Evolutionary conservation across 1,284 basidiomycete species (phyloP).

Genomic region (Ceratobasidium sp.): DNA sequence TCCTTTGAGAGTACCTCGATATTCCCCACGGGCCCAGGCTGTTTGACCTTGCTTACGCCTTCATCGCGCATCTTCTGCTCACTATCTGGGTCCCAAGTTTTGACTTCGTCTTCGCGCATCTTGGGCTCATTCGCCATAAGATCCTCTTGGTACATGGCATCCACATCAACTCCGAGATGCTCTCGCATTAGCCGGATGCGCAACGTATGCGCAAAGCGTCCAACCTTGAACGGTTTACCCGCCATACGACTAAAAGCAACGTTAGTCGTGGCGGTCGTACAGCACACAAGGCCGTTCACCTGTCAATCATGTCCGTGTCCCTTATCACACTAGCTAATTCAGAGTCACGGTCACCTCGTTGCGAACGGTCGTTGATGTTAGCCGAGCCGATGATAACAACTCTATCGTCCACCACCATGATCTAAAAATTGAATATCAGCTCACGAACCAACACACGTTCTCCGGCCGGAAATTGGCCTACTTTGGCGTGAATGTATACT

Average conservation of each 20-base stretch:
- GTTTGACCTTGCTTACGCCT: slow-evolving; percentile 59
- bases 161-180: slow-evolving; percentile 95
- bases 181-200: slow-evolving; percentile 96
- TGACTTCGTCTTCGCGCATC: slow-evolving; percentile 67
- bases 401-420: slow-evolving; percentile 96
- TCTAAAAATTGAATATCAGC: slow-evolving; percentile 53
- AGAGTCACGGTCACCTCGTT: slow-evolving; percentile 96
- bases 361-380: slow-evolving; percentile 98
- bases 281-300: slow-evolving; percentile 64
- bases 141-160: slow-evolving; percentile 85
- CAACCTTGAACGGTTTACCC: slow-evolving; percentile 94
- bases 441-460: neutral
- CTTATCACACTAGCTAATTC: slow-evolving; percentile 93
- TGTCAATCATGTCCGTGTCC: slow-evolving; percentile 96
- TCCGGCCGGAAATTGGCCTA: slow-evolving; percentile 44
- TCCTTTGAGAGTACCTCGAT: slow-evolving; percentile 53
- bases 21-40: slow-evolving; percentile 47
- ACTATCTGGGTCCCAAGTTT: slow-evolving; percentile 83
- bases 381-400: slow-evolving; percentile 99
- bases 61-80: slow-evolving; percentile 70
- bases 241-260: slow-evolving; percentile 72
- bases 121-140: slow-evolving; percentile 71
- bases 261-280: neutral
- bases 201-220: slow-evolving; percentile 95
- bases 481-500: slow-evolving; percentile 92